Evolutionary conservation across 768 basidiomycete species (phyloP).

Genomic region (Amanita thiersii): DNA sequence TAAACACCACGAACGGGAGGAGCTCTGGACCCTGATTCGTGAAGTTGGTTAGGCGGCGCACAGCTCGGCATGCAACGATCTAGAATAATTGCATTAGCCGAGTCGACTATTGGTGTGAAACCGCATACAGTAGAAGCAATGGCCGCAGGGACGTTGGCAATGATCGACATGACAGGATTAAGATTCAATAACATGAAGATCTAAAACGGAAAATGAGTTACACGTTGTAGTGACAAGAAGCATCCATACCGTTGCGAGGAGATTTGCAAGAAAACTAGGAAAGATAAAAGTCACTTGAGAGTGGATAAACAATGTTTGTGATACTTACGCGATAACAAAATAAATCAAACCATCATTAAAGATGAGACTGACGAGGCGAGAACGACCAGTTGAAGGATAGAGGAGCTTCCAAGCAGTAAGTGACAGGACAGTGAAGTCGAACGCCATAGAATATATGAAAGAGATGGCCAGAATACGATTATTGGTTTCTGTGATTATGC

Average conservation of each 20-base stretch:
- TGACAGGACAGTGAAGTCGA: constrained; percentile 55
- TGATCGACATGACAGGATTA: constrained; percentile 68
- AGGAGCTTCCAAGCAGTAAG: constrained; percentile 58
- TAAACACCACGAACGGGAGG: constrained; percentile 38
- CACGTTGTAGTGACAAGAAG: not conserved
- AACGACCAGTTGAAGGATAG: constrained; percentile 33
- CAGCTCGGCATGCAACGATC: constrained; percentile 55
- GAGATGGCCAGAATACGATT: constrained; percentile 52
- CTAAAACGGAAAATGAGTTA: constrained; percentile 15
- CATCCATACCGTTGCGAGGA: constrained; percentile 51
- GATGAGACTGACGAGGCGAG: constrained; percentile 54
- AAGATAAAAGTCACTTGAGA: not conserved
- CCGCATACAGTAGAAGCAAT: constrained; percentile 54
- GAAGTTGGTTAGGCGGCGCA: constrained; percentile 60
- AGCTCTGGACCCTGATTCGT: constrained; percentile 38
- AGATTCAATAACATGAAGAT: constrained; percentile 60
- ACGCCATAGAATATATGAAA: constrained; percentile 70
- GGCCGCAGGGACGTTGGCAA: constrained; percentile 66
- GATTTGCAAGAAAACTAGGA: constrained; percentile 56
- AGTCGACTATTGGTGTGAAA: not conserved
- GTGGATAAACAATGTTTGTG: not conserved
- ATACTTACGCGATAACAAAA: constrained; percentile 59
- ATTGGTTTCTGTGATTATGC: constrained; percentile 51
- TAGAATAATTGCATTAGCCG: constrained; percentile 15
- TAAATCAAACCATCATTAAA: constrained; percentile 70